phyloP scores from a whole-genome alignment of 495 filamentous ascomycete species.

The Lasiosphaeris hirsuta region DNA sequence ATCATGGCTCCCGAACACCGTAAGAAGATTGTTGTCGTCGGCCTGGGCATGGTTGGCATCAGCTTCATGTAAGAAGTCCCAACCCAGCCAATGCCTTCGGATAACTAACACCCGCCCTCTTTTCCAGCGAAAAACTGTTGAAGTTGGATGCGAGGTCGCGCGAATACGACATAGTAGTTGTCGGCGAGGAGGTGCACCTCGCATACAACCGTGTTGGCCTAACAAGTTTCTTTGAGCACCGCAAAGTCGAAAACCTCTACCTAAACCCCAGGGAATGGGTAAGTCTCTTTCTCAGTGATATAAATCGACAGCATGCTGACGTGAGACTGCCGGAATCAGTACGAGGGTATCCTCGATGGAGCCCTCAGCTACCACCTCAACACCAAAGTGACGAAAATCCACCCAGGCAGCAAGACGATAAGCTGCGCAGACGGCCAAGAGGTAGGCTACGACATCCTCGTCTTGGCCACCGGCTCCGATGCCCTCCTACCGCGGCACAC shows the following conservation, averaged over 20 bases:
- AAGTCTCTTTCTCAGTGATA: conserved; percentile 22
- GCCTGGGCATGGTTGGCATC: conserved; percentile 94
- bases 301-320: neutral
- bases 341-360: conserved; percentile 51
- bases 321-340: conserved; percentile 19
- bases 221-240: conserved; percentile 88
- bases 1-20: conserved; percentile 40
- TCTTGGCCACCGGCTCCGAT: conserved; percentile 90
- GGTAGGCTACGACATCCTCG: conserved; percentile 82
- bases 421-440: conserved; percentile 65
- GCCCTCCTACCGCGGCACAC: conserved; percentile 77
- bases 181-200: conserved; percentile 88
- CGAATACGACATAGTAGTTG: conserved; percentile 82
- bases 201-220: conserved; percentile 97
- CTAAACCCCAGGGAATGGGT: conserved; percentile 90
- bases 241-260: conserved; percentile 85
- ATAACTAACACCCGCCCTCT: neutral
- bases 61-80: conserved; percentile 72
- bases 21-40: conserved; percentile 81
- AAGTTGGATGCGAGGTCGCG: conserved; percentile 75
- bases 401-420: conserved; percentile 61
- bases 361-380: conserved; percentile 80
- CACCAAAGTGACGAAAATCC: conserved; percentile 71
- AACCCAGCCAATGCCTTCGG: conserved; percentile 24
- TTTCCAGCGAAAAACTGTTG: conserved; percentile 72